Percentiles rank a stretch among this genome's conserved stretches.
Evolutionary conservation across 768 basidiomycete genomes (phyloP).

Genomic region (Cystobasidium tubakii): DNA sequence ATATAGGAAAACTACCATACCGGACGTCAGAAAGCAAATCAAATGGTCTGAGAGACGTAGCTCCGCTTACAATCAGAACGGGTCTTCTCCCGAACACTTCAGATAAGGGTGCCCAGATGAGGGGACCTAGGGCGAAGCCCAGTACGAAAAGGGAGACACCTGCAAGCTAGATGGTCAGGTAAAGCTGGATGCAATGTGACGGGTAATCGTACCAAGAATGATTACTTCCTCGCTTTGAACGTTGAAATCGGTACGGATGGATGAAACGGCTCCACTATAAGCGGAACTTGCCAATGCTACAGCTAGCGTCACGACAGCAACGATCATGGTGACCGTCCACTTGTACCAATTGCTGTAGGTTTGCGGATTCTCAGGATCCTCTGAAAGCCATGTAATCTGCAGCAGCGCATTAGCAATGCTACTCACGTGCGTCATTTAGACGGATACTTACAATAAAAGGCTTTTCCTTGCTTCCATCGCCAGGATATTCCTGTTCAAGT

Average conservation of each 20-base stretch:
- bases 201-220: background rate
- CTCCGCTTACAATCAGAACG: background rate
- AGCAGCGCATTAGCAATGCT: background rate
- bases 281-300: constrained; percentile 33
- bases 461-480: constrained; percentile 17
- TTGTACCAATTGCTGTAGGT: constrained; percentile 21
- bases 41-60: background rate
- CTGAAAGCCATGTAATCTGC: constrained; percentile 23
- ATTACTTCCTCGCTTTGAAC: background rate
- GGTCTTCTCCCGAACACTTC: constrained; percentile 13
- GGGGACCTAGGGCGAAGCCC: constrained; percentile 38
- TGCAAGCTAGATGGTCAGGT: background rate
- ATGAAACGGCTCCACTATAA: constrained; percentile 14
- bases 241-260: constrained; percentile 15
- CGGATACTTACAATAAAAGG: constrained; percentile 25
- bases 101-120: constrained; percentile 29
- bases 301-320: constrained; percentile 33
- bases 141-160: constrained; percentile 37
- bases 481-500: constrained; percentile 14
- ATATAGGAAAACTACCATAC: constrained; percentile 32
- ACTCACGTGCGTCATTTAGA: background rate
- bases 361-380: constrained; percentile 32
- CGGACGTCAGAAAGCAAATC: background rate
- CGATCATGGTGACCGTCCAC: constrained; percentile 25
- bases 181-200: background rate